Base-by-base conservation (phyloP, 805 yeast species). In the Clavispora phyllophila region DNA sequence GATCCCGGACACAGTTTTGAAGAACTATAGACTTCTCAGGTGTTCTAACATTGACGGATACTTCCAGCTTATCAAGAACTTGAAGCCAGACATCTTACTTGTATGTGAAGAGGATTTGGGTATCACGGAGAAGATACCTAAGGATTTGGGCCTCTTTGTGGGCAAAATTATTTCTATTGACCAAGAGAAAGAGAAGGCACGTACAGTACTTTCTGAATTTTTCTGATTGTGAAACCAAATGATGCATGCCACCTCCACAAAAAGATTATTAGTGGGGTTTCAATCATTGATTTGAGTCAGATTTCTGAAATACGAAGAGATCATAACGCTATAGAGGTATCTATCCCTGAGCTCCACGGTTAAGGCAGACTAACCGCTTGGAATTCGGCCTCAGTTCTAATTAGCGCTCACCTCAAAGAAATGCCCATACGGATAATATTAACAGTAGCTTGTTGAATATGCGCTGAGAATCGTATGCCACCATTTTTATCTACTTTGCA, bases 81-180 rank as follows among this genome's bases (percentile, higher is more conserved):
- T 70, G 40, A 59, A 60, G 46, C 74, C 75, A 3, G 75, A 70
- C 49, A 55, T 62, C 56, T 53, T 70, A 28, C 55, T 68, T 36
- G 61, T 68, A 25, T 70, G 75, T 51, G 46, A 64, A 19, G 73
- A 67, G 36, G 75, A 70, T 51, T 57, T 70, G 55, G 74, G 75
- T 5, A 53, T 68, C 19, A 38, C 57, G 1, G 44, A 44, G 19
- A 44, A 51, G 32, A 53, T 54, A 37, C 66, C 71, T 8, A 53
- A 54, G 35, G 74, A 70, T 37, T 55, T 70, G 54, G 54, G 60
- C 26, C 54, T 67, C 32, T 70, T 69, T 43, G 68, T 68, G 14
- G 61, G 58, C 49, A 63, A 66, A 44, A 60, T 70, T 17, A 60
- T 69, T 22, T 54, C 53, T 25, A 42, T 61, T 9, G 60, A 57